Evolutionary conservation across 1,284 basidiomycete species (phyloP).

Genomic region (Moesziomyces parantarcticus): DNA sequence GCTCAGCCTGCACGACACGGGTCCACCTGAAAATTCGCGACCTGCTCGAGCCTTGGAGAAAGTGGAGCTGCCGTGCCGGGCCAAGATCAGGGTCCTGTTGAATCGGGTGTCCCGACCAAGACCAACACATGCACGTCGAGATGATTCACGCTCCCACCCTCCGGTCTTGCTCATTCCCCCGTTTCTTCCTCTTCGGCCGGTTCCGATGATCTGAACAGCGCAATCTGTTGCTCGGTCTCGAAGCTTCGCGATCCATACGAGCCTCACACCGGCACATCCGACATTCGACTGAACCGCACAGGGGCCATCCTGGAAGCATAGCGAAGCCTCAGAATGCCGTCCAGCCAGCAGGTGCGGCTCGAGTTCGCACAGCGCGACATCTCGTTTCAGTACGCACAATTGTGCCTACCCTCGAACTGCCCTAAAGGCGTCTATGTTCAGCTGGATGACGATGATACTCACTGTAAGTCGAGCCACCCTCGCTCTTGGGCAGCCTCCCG

Average conservation of each 20-base stretch:
- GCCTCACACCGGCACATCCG: no score
- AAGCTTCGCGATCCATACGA: no score
- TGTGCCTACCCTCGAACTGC: slow-evolving; percentile 40
- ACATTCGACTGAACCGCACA: no score
- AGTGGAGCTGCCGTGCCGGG: no score
- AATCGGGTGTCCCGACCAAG: background rate
- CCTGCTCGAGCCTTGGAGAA: no score
- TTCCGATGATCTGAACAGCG: background rate
- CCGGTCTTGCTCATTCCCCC: no score
- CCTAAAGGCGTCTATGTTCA: slow-evolving; percentile 48
- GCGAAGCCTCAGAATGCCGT: slow-evolving; percentile 17
- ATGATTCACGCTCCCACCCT: no score
- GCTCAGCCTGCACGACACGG: background rate
- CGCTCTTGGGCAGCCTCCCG: no score
- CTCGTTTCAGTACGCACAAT: slow-evolving; percentile 48
- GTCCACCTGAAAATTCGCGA: background rate
- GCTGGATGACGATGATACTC: slow-evolving; percentile 46
- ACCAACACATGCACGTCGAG: slow-evolving; percentile 14
- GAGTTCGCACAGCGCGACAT: slow-evolving; percentile 50
- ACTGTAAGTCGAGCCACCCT: slow-evolving; percentile 7
- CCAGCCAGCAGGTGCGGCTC: slow-evolving; percentile 27
- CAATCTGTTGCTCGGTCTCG: no score
- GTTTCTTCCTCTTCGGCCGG: background rate
- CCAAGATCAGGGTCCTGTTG: no score
- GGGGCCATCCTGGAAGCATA: background rate